phyloP scores from a whole-genome alignment of 140 eudicot species.

The Ambrosia hybrid region DNA sequence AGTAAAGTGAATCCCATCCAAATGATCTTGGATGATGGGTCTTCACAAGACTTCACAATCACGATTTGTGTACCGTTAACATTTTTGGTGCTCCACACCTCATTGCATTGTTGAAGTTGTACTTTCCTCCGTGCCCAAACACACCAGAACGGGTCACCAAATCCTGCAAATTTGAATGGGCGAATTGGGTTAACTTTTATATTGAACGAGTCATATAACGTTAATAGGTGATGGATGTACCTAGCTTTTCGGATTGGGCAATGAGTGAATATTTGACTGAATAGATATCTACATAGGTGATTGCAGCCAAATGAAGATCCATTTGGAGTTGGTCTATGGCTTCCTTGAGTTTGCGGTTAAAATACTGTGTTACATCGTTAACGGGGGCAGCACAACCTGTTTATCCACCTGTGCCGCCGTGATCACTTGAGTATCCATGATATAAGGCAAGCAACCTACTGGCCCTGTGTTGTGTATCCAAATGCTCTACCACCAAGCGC shows the following conservation, averaged over 20 bases:
- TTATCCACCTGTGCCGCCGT: constrained; percentile 54
- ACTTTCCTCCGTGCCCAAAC: constrained; percentile 76
- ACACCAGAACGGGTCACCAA: constrained; percentile 61
- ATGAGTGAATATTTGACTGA: constrained; percentile 67
- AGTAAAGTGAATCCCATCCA: constrained; percentile 78
- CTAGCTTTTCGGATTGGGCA: constrained; percentile 57
- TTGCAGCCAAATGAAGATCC: constrained; percentile 64
- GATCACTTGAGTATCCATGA: constrained; percentile 46
- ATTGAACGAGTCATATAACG: background rate
- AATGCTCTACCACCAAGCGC: constrained; percentile 71
- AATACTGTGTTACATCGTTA: constrained; percentile 60
- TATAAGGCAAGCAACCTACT: constrained; percentile 72
- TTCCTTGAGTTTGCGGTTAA: constrained; percentile 54
- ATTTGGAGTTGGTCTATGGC: constrained; percentile 46
- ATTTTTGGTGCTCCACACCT: constrained; percentile 48
- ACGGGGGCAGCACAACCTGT: constrained; percentile 63
- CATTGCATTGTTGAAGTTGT: constrained; percentile 53
- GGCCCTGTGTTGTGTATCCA: constrained; percentile 97
- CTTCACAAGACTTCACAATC: constrained; percentile 54
- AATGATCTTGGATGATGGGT: constrained; percentile 48
- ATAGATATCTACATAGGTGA: constrained; percentile 78
- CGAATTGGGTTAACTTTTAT: background rate
- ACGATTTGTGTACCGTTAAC: constrained; percentile 52
- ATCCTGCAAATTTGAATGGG: background rate
- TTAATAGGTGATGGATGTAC: constrained; percentile 42